These are phyloP conservation scores for Xerocomus brunneocitrinus DNA, from an alignment of 768 basidiomycete genomes.

Conservation along the genomic window DNA sequence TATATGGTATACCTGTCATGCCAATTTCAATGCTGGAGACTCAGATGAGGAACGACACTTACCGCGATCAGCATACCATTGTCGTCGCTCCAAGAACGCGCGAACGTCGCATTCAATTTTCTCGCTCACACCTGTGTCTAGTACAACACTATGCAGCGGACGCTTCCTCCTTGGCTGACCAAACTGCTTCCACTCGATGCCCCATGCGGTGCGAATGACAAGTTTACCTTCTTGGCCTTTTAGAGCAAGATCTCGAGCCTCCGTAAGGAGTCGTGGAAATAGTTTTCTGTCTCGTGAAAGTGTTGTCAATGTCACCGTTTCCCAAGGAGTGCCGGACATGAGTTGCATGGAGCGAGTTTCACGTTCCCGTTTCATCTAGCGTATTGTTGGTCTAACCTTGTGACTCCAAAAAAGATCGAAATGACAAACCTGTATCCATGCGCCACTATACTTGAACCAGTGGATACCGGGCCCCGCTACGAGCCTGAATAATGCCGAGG, in stretches of 20 bases:
- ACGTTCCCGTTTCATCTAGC: constrained; percentile 88
- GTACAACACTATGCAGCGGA: constrained; percentile 83
- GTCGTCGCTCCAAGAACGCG: constrained; percentile 74
- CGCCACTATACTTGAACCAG: constrained; percentile 82
- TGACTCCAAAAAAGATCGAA: neutral
- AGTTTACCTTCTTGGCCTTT: constrained; percentile 87
- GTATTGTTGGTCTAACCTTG: constrained; percentile 2
- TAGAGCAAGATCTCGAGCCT: constrained; percentile 89
- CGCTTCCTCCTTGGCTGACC: constrained; percentile 87
- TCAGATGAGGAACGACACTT: constrained; percentile 19
- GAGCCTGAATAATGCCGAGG: constrained; percentile 85
- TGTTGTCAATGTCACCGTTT: constrained; percentile 91
- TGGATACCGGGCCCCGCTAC: constrained; percentile 95
- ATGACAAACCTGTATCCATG: constrained; percentile 87
- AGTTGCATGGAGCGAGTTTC: constrained; percentile 90
- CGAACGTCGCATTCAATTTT: constrained; percentile 76
- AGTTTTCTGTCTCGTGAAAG: constrained; percentile 80
- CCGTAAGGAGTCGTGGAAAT: constrained; percentile 75
- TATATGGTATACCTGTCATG: constrained; percentile 85
- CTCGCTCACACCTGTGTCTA: constrained; percentile 79
- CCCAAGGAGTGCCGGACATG: constrained; percentile 93
- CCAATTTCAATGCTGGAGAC: constrained; percentile 4
- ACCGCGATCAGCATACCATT: constrained; percentile 98
- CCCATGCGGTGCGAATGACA: constrained; percentile 95
- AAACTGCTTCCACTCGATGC: constrained; percentile 93